Evolutionary conservation across 495 filamentous ascomycete species (phyloP), one percentile per base, ranked within the genome.

Genomic region (Talaromyces trachyspermus): DNA sequence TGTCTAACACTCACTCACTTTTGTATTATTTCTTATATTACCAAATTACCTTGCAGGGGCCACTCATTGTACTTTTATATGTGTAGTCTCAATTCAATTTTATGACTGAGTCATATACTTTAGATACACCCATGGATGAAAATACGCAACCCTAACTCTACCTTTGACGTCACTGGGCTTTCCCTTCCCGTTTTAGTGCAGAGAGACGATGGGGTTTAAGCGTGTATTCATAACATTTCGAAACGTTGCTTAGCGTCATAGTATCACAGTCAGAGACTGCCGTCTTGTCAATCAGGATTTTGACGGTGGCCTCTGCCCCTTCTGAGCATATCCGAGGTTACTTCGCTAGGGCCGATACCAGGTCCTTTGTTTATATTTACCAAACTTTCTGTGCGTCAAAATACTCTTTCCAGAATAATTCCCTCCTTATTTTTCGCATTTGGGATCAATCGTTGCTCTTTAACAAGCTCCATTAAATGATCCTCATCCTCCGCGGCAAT

Each of bases 391-490:
- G 19, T 41, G 38, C 5, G 6, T 41, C 38, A 24, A 41, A 41
- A 41, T 41, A 24, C 38, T 41, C 8, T 40, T 41, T 15, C 19
- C 38, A 24, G 20, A 24, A 41, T 14, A n/a, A 24, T 6, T 41
- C 7, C 6, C 38, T 41, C 20, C 38, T 41, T 41, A 24, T 24
- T 24, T 5, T 41, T 41, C 19, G 19, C 38, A 41, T 41, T 24
- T 24, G 19, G 19, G 9, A 24, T 41, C 5, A 41, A 41, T 41
- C 38, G 24, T 27, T 43, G 40, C 40, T 43, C 40, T 43, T 27
- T 19, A 43, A 4, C 18, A 20, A 41, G 38, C 38, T 24, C 38
- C 19, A 41, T 24, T 43, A 25, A n/a, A 43, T 29, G 24, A 6
- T 27, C 23, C 12, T 43, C 40, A 30, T 43, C 23, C 2, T 15